These are phyloP conservation scores for Alternaria ethzedia DNA, from an alignment of 2,329 filamentous ascomycete genomes.

Conservation along the genomic window DNA sequence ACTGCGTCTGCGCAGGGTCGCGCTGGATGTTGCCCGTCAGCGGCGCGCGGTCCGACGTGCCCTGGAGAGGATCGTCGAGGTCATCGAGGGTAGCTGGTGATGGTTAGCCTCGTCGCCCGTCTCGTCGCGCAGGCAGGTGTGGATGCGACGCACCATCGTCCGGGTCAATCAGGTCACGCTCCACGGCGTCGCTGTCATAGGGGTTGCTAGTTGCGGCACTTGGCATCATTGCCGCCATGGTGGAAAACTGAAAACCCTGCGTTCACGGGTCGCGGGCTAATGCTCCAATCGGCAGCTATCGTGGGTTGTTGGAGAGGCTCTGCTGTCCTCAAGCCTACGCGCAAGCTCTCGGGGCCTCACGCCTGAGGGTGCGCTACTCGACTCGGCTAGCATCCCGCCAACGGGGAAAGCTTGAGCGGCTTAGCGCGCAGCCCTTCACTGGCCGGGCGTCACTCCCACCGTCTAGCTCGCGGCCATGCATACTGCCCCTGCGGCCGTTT, in stretches of 20 bases:
- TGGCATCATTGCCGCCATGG: conserved; percentile 56
- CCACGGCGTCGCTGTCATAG: conserved; percentile 55
- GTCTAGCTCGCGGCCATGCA: conserved; percentile 31
- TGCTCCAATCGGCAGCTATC: conserved; percentile 33
- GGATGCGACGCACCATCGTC: conserved; percentile 55
- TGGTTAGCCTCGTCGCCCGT: conserved; percentile 9
- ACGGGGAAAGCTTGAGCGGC: conserved; percentile 27
- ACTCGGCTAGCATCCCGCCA: conserved; percentile 32
- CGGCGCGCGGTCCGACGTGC: conserved; percentile 75
- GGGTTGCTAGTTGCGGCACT: conserved; percentile 49
- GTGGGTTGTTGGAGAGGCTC: conserved; percentile 41
- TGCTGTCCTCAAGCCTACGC: conserved; percentile 26
- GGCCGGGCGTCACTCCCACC: conserved; percentile 33
- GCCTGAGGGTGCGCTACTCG: conserved; percentile 25
- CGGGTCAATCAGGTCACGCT: conserved; percentile 60
- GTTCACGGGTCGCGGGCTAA: conserved; percentile 29
- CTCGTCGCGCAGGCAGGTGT: conserved; percentile 10
- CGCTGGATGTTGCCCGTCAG: conserved; percentile 82
- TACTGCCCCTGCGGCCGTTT: conserved; percentile 17
- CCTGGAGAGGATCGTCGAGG: conserved; percentile 82
- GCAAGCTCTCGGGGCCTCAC: conserved; percentile 17
- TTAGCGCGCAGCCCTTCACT: conserved; percentile 25
- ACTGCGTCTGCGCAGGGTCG: conserved; percentile 65
- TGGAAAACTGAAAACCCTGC: conserved; percentile 31
- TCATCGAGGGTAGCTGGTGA: conserved; percentile 80